Evolutionary conservation across 352 stramenopile genomes (phyloP).

Genomic region (Phytophthora melonis): DNA sequence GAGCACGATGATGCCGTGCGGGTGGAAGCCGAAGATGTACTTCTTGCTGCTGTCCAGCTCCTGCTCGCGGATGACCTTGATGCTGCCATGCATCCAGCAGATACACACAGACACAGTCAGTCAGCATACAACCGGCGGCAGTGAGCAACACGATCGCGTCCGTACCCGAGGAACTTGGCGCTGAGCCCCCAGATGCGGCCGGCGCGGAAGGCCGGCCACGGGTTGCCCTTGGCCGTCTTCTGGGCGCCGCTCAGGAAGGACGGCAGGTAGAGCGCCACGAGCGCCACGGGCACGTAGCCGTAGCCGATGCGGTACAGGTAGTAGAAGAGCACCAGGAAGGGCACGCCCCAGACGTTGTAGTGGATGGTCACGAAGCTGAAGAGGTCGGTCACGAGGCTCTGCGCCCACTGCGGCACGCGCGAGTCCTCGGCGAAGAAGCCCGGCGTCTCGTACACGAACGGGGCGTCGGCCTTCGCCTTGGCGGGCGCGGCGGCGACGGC

Average conservation of each 20-base stretch:
- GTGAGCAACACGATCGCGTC: too few relatives aligned
- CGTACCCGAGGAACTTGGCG: constrained; percentile 54
- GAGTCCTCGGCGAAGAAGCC: constrained; percentile 56
- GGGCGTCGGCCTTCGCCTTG: neutral
- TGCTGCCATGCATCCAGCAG: constrained; percentile 4
- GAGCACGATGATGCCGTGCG: constrained; percentile 80
- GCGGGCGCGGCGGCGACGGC: neutral
- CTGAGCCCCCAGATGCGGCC: constrained; percentile 60
- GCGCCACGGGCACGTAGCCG: constrained; percentile 54
- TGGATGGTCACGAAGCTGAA: constrained; percentile 78
- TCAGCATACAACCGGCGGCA: too few relatives aligned
- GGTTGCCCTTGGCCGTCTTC: constrained; percentile 57
- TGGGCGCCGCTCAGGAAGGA: constrained; percentile 70
- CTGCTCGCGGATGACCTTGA: constrained; percentile 75
- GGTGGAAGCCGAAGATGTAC: constrained; percentile 82
- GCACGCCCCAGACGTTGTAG: constrained; percentile 77
- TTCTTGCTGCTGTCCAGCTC: constrained; percentile 70
- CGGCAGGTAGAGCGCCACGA: constrained; percentile 69
- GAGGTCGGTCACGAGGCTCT: constrained; percentile 45
- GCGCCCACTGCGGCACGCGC: constrained; percentile 54
- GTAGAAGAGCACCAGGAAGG: constrained; percentile 65
- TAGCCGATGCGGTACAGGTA: constrained; percentile 72
- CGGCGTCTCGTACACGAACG: constrained; percentile 57
- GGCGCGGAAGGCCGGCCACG: constrained; percentile 60
- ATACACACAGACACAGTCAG: neutral